Percentiles rank a stretch among this genome's conserved stretches.
These are phyloP conservation scores for Cenococcum geophilum DNA, from an alignment of 495 filamentous ascomycete genomes.

Conservation along the genomic window DNA sequence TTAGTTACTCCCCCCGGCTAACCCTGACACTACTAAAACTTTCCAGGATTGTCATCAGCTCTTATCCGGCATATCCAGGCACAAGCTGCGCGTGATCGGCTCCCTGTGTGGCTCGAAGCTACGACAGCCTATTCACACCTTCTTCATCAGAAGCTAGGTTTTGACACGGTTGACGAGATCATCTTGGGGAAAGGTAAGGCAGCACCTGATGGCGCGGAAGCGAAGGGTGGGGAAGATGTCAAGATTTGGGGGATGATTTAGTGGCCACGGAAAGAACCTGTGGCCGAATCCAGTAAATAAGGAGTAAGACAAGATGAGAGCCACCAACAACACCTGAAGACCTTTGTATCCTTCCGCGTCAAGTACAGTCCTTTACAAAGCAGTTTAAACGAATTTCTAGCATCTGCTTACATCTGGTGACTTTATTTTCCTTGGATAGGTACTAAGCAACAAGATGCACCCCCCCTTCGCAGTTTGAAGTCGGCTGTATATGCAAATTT, in stretches of 20 bases:
- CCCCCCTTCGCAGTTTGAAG: no score
- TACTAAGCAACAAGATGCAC: no score
- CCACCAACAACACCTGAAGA: no score
- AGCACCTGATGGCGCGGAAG: neutral
- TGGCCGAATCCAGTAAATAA: no score
- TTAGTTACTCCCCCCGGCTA: neutral
- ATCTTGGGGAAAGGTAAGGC: neutral
- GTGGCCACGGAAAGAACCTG: neutral
- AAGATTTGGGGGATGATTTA: constrained; percentile 1
- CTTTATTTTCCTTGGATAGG: no score
- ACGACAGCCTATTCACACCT: neutral
- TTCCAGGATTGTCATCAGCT: neutral
- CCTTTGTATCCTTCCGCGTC: no score
- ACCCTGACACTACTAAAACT: neutral
- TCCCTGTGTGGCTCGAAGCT: neutral
- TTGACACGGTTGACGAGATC: neutral
- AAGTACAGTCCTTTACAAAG: no score
- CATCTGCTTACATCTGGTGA: no score
- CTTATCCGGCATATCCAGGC: neutral
- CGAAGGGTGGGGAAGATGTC: neutral
- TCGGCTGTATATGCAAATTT: no score
- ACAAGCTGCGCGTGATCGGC: neutral
- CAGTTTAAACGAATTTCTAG: no score
- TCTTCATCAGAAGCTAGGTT: neutral
- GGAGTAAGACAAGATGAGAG: no score